Evolutionary conservation across 108 stramenopile species (phyloP), one percentile per base, ranked within the genome.

Genomic region (Skeletonema marinoi): DNA sequence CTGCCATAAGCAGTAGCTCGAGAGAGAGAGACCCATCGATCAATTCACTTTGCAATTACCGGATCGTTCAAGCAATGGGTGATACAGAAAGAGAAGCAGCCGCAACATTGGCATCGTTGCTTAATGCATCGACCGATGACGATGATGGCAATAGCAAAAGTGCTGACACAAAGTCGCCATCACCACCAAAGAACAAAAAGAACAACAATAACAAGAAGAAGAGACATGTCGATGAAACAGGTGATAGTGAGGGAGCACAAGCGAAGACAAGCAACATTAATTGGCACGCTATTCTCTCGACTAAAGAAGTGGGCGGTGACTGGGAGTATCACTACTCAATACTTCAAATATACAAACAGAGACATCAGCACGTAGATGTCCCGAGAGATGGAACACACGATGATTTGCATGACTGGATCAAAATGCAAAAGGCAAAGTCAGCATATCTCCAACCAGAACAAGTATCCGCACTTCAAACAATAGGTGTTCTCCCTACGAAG

Each of bases 391-490:
- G 31, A 61, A 61, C 13, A 44, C 30, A 29, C 14, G 60, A 61
- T 29, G 60, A 61, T 61, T 61, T 61, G 60, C 60, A 61, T 61
- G 13, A 61, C 30, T 61, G 31, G 60, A 61, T 61, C 14, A 61
- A 61, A 14, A 29, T 16, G 31, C 31, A 61, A 61, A 61, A 61
- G 44, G 44, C 44, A 16, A 46, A 46, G 44, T n/a, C 44, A 16
- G 44, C 44, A 0, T 46, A 46, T 46, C 44, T 46, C 44, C 16
- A 16, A n/a, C 16, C 14, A n/a, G 16, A 46, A 4, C 44, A 16
- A 16, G 44, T 46, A 4, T 46, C 44, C 16, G 44, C 44, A 46
- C 44, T 46, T 11, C 44, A 46, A n/a, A 46, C 0, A 46, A 46
- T 46, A 5, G 44, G 44, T n/a, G 44, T 46, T 46, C 16, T 46